A percentile compares a stretch with the other conserved stretches of the same genome.
phyloP scores from a whole-genome alignment of 2,329 filamentous ascomycete genomes.

The Didymella arachidicola region DNA sequence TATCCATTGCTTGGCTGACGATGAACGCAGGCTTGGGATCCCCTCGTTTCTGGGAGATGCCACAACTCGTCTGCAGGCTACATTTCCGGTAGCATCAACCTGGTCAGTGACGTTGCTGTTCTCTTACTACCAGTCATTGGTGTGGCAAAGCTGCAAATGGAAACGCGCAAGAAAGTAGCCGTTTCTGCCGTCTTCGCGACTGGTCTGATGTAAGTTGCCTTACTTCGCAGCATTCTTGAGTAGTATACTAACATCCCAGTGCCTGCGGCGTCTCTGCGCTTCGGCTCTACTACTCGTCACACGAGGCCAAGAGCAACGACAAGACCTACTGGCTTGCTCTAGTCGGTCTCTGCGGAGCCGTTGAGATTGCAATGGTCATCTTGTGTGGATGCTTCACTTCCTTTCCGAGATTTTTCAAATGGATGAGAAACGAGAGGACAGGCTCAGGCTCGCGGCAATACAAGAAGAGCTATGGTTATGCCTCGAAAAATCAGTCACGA shows the following conservation, averaged over 20 bases:
- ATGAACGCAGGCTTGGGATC: conserved; percentile 29
- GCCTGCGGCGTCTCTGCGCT: conserved; percentile 1
- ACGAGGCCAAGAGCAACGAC: conserved; percentile 17
- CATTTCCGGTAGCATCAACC: conserved; percentile 7
- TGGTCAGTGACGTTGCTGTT: conserved; percentile 27
- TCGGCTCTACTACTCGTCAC: conserved; percentile 12
- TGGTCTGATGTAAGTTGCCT: conserved; percentile 7
- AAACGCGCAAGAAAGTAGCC: conserved; percentile 7
- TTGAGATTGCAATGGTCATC: conserved; percentile 22
- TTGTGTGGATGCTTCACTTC: conserved; percentile 27
- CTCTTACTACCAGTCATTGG: conserved; percentile 27
- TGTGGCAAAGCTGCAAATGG: conserved; percentile 7
- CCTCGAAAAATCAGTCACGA: not conserved
- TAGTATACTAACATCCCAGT: not conserved
- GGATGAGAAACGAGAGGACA: not conserved
- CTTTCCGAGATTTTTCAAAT: conserved; percentile 25
- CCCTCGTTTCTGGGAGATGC: conserved; percentile 27
- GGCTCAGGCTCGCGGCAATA: not conserved
- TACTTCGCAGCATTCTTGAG: not conserved
- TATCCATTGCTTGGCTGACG: conserved; percentile 17
- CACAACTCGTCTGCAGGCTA: conserved; percentile 18
- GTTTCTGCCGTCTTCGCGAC: conserved; percentile 10
- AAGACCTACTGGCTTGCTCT: conserved; percentile 23
- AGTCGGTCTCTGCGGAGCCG: conserved; percentile 15
- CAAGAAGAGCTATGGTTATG: not conserved